Base-by-base conservation (phyloP, 257 asterid genomes). In the Pogostemon cablin region DNA sequence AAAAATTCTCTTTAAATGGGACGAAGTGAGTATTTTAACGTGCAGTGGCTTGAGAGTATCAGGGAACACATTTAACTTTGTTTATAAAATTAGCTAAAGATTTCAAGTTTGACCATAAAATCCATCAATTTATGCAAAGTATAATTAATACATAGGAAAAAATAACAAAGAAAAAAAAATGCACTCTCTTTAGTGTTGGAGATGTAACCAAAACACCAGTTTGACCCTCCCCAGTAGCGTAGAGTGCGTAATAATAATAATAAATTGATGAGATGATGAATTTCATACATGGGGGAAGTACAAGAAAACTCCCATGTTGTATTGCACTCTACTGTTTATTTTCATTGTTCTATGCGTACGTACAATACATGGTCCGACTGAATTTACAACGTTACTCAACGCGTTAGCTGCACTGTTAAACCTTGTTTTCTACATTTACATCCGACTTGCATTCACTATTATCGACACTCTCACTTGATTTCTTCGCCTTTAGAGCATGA, bases 301-400 rank as follows among this genome's bases (percentile, higher is more conserved):
- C 79, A 65, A 42, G 56, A 71, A 79, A 76, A 85, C 80, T 76
- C 73, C 76, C 80, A 74, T 59, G 78, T 67, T 41, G 69, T 71
- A 52, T 9, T 15, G 39, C 43, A 69, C 56, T 75, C 74, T 75
- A 69, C 65, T 52, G 57, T 64, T 72, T 64, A 59, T 69, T 62
- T 54, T 59, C 58, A 73, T 17, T 50, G 65, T 47, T 71, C 57
- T 68, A 65, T 48, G 20, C 11, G 58, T 6, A 9, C 17, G 48
- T 39, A 71, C 62, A 43, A 69, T 73, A 64, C 71, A 65, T 17
- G 15, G 41, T 61, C 77, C 67, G 17, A 55, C 75, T 77, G 67
- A 73, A 81, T 85, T 80, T 91, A 88, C 92, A 88, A 77, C 77
- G 71, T 65, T 54, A 25, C 75, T 62, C 54, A 43, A 68, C 10